phyloP scores from a whole-genome alignment of 2,329 filamentous ascomycete genomes.

The Botryotinia calthae region DNA sequence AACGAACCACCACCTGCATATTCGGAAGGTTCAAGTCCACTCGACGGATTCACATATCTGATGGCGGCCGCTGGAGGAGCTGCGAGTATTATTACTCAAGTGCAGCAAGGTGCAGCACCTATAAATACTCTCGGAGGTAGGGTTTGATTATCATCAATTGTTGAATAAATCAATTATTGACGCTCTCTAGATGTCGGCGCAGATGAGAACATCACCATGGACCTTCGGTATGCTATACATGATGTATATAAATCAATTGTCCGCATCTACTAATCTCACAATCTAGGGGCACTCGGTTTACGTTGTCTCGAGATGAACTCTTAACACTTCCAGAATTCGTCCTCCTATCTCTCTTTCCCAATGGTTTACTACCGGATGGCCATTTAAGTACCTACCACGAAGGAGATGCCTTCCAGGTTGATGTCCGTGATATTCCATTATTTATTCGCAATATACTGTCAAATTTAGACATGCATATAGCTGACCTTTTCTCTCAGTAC shows the following conservation, averaged over 20 bases:
- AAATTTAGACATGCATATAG: constrained; percentile 44
- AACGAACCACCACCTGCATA: constrained; percentile 94
- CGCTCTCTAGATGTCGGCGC: constrained; percentile 65
- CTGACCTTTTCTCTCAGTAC: constrained; percentile 65
- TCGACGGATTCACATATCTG: constrained; percentile 89
- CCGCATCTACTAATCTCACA: constrained; percentile 35
- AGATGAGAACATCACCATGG: constrained; percentile 93
- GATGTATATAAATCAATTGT: neutral
- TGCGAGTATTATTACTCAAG: constrained; percentile 98
- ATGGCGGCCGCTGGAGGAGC: constrained; percentile 98
- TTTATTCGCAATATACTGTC: constrained; percentile 36
- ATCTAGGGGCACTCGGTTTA: constrained; percentile 83
- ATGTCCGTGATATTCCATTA: constrained; percentile 64
- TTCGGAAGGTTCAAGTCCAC: constrained; percentile 88
- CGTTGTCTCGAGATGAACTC: constrained; percentile 89
- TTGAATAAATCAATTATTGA: constrained; percentile 19
- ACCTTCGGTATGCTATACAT: constrained; percentile 70
- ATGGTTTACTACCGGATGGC: constrained; percentile 94
- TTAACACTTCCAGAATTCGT: constrained; percentile 97
- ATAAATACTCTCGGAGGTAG: constrained; percentile 85
- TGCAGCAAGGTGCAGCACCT: constrained; percentile 84
- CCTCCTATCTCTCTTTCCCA: constrained; percentile 93
- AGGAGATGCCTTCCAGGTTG: constrained; percentile 91
- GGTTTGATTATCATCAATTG: constrained; percentile 30
- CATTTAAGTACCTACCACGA: constrained; percentile 93